Evolutionary conservation across 129 eudicot species (phyloP), one percentile per base, ranked within the genome.

Genomic region (Chrysanthemum lavandulifolium): DNA sequence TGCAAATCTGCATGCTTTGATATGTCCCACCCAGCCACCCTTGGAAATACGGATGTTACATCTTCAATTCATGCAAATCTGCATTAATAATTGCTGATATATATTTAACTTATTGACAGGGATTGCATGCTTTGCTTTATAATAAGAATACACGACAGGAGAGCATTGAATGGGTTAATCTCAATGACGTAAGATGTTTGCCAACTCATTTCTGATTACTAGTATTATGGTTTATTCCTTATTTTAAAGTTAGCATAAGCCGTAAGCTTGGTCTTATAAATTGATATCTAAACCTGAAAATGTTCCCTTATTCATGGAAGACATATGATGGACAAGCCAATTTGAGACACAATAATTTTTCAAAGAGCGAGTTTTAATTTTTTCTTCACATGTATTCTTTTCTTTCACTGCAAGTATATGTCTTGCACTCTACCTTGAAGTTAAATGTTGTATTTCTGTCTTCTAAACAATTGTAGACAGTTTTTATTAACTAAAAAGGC

Each of bases 131-230:
- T 71, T 72, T 90, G 77, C 84, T 82, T 50, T 95, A 95, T 77
- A 89, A 91, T 54, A 86, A 74, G 68, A 74, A 80, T 80, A 90
- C 96, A 13, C 85, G 86, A 65, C 82, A 84, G 36, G 95, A 88
- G 56, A 82, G 90, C 80, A 77, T 69, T 78, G 99, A 95, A 76
- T 91, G 96, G 99, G 96, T 95, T 72, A 75, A 87, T 76, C 87
- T 93, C 45, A 87, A 89, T 74, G 96, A 89, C 84, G 98, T 86
- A 85, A n/a, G 69, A 57, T 55, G 19, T 69, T 72, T 58, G 40
- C 43, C 25, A 57, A 68, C 40, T 58, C 23, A 11, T 59, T 31
- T 69, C 3, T 69, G 4, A 48, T 36, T 51, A 75, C 16, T 12
- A 1, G 47, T 48, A 47, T 47, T 48, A 10, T 11, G 60, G 59